These are phyloP conservation scores for Musa acuminata DNA, from an alignment of 176 grass and related monocot species.

Conservation along the genomic window DNA sequence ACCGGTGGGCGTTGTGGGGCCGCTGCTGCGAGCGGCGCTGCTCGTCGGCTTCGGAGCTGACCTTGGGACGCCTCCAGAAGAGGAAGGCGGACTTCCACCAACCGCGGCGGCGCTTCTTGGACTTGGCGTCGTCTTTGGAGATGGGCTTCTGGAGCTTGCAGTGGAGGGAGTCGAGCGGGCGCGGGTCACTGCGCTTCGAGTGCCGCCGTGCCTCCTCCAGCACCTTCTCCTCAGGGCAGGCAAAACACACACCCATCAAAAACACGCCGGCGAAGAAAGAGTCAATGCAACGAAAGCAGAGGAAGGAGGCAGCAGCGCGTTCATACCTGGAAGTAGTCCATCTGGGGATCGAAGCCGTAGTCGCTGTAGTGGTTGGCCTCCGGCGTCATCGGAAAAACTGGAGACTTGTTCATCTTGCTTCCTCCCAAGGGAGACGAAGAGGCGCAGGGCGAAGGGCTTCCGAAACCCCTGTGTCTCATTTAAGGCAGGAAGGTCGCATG, in stretches of 20 bases:
- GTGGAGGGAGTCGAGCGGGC: slow-evolving; percentile 27
- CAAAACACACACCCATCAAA: neutral
- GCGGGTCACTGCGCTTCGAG: neutral
- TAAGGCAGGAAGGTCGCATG: no score
- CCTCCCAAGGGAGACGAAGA: neutral
- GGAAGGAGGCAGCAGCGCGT: neutral
- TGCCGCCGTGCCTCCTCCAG: slow-evolving; percentile 22
- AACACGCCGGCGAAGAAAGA: no score
- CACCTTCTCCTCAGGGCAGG: neutral
- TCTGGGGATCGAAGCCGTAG: slow-evolving; percentile 45
- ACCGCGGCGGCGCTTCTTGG: slow-evolving; percentile 31
- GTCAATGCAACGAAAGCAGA: neutral
- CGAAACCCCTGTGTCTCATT: no score
- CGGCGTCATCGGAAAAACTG: neutral
- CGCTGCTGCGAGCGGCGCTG: neutral
- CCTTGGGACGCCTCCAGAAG: slow-evolving; percentile 34
- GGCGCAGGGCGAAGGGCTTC: no score
- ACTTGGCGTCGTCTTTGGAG: slow-evolving; percentile 22
- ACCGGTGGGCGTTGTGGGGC: neutral
- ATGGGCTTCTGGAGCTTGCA: slow-evolving; percentile 54
- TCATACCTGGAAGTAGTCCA: slow-evolving; percentile 18
- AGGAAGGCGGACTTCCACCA: slow-evolving; percentile 40
- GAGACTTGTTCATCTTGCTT: neutral
- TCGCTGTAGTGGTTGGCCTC: slow-evolving; percentile 39
- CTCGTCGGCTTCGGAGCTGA: neutral